phyloP scores from a whole-genome alignment of 441 rosid species.

The Breynia disticha region DNA sequence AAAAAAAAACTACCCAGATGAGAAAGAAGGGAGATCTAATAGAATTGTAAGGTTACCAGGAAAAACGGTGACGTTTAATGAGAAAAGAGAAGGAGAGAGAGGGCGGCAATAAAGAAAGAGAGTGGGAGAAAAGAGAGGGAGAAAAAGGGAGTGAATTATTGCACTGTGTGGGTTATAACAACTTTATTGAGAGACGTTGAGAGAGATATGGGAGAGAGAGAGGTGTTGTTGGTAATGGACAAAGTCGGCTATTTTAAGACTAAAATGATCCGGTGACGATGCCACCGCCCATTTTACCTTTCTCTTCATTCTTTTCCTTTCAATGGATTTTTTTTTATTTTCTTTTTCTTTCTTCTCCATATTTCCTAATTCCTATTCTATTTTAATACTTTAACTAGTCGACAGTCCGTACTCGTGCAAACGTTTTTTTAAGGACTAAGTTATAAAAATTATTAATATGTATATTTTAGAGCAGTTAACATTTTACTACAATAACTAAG shows the following conservation, averaged over 20 bases:
- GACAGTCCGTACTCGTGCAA: no score
- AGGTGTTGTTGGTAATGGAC: neutral
- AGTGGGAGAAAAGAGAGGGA: neutral
- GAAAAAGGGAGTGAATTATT: conserved; percentile 30
- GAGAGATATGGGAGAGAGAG: conserved; percentile 1
- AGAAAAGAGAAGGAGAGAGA: conserved; percentile 4
- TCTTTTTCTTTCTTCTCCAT: neutral
- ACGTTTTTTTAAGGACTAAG: no score
- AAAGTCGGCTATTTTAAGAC: conserved; percentile 21
- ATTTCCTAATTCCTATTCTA: neutral
- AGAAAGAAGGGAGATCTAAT: conserved; percentile 23
- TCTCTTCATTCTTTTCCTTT: conserved; percentile 6
- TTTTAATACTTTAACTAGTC: no score
- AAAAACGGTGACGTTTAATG: neutral
- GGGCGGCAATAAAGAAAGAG: conserved; percentile 26
- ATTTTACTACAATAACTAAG: no score
- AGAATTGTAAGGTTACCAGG: conserved; percentile 18
- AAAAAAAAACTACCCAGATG: conserved; percentile 21
- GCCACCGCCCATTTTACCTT: conserved; percentile 31
- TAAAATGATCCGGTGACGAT: conserved; percentile 32
- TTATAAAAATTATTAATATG: no score
- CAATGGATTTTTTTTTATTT: neutral
- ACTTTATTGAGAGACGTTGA: conserved; percentile 14
- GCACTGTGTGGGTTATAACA: conserved; percentile 16
- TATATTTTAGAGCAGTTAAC: no score